Evolutionary conservation across 139 green algal genomes (phyloP).

Genomic region (Marvania coccoides): DNA sequence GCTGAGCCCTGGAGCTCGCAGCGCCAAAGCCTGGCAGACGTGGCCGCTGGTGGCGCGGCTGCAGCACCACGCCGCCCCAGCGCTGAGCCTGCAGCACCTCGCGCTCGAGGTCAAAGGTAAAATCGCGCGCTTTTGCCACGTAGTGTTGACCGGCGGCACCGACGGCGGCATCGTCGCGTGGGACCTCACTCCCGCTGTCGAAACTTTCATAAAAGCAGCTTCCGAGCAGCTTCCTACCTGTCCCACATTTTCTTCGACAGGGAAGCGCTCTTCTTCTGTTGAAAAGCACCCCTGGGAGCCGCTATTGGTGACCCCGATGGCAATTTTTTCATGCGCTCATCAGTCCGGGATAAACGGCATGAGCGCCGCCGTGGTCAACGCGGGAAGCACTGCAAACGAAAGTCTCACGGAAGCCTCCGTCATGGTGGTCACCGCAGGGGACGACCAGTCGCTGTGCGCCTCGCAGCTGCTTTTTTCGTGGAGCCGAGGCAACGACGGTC

Average conservation of each 20-base stretch:
- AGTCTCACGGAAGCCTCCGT: not conserved
- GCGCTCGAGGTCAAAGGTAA: not conserved
- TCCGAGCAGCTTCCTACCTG: not conserved
- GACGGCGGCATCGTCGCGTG: constrained; percentile 21
- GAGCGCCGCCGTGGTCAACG: not conserved
- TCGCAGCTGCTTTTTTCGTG: not conserved
- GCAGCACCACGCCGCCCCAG: constrained; percentile 7
- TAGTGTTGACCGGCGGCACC: not conserved
- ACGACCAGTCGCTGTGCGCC: constrained; percentile 29
- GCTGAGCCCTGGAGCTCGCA: not conserved
- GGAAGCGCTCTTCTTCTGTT: not conserved
- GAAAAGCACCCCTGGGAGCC: not conserved
- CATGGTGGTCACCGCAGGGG: constrained; percentile 29
- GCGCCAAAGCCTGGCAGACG: constrained; percentile 2
- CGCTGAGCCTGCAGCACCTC: not conserved
- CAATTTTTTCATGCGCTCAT: constrained; percentile 13
- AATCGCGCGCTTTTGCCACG: not conserved
- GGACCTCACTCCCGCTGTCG: constrained; percentile 7
- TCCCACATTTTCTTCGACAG: not conserved
- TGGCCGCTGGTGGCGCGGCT: not conserved
- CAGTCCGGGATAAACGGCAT: constrained; percentile 39
- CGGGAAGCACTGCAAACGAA: not conserved
- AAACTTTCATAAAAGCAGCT: not conserved
- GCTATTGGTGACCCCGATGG: not conserved
- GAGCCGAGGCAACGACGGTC: too few relatives aligned